Conservation (phyloP, 768 basidiomycete species). For the Vishniacozyma victoriae region DNA sequence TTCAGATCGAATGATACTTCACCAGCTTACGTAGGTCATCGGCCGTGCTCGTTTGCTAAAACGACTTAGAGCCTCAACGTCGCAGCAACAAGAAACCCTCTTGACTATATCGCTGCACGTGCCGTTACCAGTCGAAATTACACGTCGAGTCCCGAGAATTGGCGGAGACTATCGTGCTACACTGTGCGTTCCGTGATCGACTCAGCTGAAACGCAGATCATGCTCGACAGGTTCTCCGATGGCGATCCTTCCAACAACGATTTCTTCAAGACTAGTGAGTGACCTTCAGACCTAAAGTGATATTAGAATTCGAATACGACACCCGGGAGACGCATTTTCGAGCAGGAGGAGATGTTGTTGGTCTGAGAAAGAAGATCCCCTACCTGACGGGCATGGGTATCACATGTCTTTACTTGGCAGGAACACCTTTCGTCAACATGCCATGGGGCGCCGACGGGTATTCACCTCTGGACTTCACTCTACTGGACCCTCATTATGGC, state of each 20-base stretch:
- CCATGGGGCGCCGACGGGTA: constrained; percentile 98
- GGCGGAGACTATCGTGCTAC: neutral
- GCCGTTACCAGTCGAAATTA: neutral
- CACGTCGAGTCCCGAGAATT: neutral
- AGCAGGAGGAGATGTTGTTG: constrained; percentile 81
- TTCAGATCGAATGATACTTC: neutral
- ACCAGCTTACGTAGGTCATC: neutral
- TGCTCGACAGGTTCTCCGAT: constrained; percentile 90
- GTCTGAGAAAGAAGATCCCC: constrained; percentile 62
- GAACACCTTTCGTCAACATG: constrained; percentile 91
- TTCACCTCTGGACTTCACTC: constrained; percentile 83
- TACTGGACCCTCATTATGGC: constrained; percentile 90
- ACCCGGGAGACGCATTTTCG: constrained; percentile 83
- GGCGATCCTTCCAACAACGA: constrained; percentile 89
- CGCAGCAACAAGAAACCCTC: neutral
- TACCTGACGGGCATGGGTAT: constrained; percentile 88
- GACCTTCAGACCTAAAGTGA: neutral
- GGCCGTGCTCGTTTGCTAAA: neutral
- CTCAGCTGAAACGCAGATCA: constrained; percentile 10
- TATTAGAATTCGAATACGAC: constrained; percentile 58
- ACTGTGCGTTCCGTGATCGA: neutral
- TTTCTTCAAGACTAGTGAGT: constrained; percentile 66
- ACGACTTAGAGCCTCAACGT: neutral
- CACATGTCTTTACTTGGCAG: constrained; percentile 78
- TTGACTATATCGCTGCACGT: neutral